These are phyloP conservation scores for Pelargonium fulgidum DNA, from an alignment of 441 rosid species.

Conservation along the genomic window DNA sequence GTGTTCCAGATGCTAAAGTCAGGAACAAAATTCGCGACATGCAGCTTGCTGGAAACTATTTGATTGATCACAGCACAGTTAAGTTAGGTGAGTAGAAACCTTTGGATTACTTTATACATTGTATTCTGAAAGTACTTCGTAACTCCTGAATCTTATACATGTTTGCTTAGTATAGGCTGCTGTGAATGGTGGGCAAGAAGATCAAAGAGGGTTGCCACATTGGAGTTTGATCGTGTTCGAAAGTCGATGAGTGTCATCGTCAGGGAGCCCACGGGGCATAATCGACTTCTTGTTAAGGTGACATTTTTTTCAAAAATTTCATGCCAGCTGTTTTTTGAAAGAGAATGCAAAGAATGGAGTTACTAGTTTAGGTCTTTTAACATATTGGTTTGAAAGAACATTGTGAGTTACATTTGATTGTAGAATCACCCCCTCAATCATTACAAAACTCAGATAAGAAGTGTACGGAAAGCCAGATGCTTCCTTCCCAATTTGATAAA, in stretches of 20 bases:
- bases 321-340: background rate
- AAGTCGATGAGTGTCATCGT: constrained; percentile 98
- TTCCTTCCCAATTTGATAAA: no score
- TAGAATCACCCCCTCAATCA: no score
- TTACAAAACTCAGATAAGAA: no score
- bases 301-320: constrained; percentile 18
- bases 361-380: constrained; percentile 14
- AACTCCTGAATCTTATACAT: constrained; percentile 5
- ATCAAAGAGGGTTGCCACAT: constrained; percentile 76
- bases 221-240: constrained; percentile 88
- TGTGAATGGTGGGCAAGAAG: constrained; percentile 58
- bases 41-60: constrained; percentile 46
- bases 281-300: constrained; percentile 80
- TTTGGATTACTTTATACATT: background rate
- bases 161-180: constrained; percentile 41
- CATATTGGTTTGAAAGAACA: background rate
- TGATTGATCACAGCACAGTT: constrained; percentile 51
- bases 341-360: background rate
- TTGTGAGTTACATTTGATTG: no score
- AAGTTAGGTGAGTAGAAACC: constrained; percentile 47
- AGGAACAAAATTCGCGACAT: constrained; percentile 29
- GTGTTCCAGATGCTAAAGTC: constrained; percentile 47
- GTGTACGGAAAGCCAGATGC: no score
- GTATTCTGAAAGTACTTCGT: constrained; percentile 11
- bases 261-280: constrained; percentile 57